Base-by-base conservation (phyloP, 2,329 filamentous ascomycete genomes). In the Myriosclerotinia curreyana region DNA sequence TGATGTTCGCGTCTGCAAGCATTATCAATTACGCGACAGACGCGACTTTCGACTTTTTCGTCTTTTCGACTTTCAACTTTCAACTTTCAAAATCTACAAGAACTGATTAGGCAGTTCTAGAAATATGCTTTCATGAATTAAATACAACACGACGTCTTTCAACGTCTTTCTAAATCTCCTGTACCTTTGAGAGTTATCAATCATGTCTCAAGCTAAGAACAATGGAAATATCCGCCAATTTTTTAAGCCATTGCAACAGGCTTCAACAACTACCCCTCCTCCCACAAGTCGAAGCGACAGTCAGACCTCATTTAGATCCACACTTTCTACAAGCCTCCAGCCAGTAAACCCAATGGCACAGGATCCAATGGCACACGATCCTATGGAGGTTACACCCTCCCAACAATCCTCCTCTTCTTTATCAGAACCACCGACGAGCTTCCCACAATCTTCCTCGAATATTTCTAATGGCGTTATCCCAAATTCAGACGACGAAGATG, bases 401-500 rank as follows among this genome's bases (percentile, higher is more conserved):
- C 51, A 34, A 36, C 51, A 60, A 44, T 34, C 31, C 15, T 42
- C 34, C 38, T 54, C 61, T 46, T 51, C 34, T 34, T 44, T 49
- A 31, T 46, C 61, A 14, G 25, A 42, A 15, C 53, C 52, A 50
- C 49, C n/a, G 6, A 38, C 49, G 46, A n/a, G 15, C 46, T n/a
- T 34, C 25, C 22, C 44, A 7, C 61, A 40, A 36, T 51, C 49
- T 42, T 59, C 61, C 20, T 38, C 34, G 4, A 50, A 59, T 50
- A 51, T 49, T 22, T 58, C 61, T 17, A 59, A 40, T 51, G 44
- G 61, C 20, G 59, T 88, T 63, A 89, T 93, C 49, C 81, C 81
- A 53, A 87, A 84, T 62, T 92, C 90, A 0, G 90, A 93, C 71
- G 88, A 89, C 12, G 82, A 82, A 52, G 82, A 81, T 36, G 81